A percentile compares a stretch with the other conserved stretches of the same genome.
Conservation (phyloP, 306 rosid genomes). For the Gillenia trifoliata region DNA sequence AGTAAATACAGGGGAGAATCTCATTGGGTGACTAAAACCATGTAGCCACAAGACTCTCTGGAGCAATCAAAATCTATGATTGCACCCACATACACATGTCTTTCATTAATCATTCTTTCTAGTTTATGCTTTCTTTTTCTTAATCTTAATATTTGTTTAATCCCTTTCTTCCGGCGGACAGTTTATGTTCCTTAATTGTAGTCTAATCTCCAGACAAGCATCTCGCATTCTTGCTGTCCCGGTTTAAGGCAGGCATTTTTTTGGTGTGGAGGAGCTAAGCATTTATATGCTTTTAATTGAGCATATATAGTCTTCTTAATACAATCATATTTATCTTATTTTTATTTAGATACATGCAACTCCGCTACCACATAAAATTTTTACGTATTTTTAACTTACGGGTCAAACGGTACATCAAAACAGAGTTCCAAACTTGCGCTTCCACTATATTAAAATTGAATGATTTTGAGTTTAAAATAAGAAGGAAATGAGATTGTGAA, state of each 20-base stretch:
- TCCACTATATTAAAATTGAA: too few relatives aligned
- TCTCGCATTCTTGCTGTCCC: neutral
- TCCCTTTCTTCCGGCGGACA: constrained; percentile 2
- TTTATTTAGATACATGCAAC: too few relatives aligned
- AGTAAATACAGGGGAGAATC: constrained; percentile 8
- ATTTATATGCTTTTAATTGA: too few relatives aligned
- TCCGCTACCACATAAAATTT: too few relatives aligned
- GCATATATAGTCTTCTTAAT: too few relatives aligned
- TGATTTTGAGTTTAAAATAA: too few relatives aligned
- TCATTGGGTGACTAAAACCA: neutral
- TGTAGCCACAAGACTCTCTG: neutral
- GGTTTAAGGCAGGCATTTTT: neutral
- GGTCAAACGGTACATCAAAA: too few relatives aligned
- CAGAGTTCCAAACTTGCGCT: too few relatives aligned
- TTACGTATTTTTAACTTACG: too few relatives aligned
- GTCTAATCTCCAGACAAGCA: constrained; percentile 10
- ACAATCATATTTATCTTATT: too few relatives aligned
- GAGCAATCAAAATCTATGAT: constrained; percentile 4
- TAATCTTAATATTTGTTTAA: neutral
- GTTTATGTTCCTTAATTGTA: constrained; percentile 11
- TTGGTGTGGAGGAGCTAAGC: neutral
- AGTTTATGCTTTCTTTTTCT: neutral
- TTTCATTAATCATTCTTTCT: neutral
- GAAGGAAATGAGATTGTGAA: too few relatives aligned
- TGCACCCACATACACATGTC: constrained; percentile 25